Evolutionary conservation across 805 yeast genomes (phyloP).

Genomic region (Spathaspora arborariae): DNA sequence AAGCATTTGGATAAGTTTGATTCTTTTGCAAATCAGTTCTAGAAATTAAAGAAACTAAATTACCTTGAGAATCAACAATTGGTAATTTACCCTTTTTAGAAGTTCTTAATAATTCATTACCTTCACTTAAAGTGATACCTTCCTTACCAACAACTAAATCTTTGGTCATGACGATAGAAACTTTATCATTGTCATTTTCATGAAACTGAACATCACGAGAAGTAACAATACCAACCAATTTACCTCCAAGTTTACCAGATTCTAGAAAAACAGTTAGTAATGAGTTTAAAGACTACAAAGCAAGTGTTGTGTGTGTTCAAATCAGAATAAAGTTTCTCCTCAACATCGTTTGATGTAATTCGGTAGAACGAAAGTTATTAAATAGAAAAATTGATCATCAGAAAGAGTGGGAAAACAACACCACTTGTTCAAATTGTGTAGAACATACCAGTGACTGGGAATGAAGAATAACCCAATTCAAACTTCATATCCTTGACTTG

Average conservation of each 20-base stretch:
- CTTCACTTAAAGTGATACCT: constrained; percentile 80
- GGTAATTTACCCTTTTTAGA: constrained; percentile 98
- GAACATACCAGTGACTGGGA: constrained; percentile 98
- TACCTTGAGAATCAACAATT: constrained; percentile 73
- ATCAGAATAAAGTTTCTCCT: constrained; percentile 51
- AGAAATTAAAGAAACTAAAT: constrained; percentile 82
- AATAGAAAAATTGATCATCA: constrained; percentile 52
- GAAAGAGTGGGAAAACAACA: constrained; percentile 7
- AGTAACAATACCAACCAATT: constrained; percentile 91
- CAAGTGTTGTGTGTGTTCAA: constrained; percentile 4
- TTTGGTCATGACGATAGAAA: constrained; percentile 83
- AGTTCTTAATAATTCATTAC: constrained; percentile 83
- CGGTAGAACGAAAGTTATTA: constrained; percentile 99
- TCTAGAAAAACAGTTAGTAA: constrained; percentile 49
- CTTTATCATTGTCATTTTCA: constrained; percentile 60
- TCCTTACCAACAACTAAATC: constrained; percentile 79
- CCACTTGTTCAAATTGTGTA: not conserved
- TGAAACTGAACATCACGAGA: constrained; percentile 96
- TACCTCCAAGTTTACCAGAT: constrained; percentile 80
- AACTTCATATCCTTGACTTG: constrained; percentile 72
- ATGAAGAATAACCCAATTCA: constrained; percentile 87
- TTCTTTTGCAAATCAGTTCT: constrained; percentile 97
- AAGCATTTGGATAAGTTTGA: constrained; percentile 88
- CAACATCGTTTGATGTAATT: constrained; percentile 94
- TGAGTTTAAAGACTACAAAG: not conserved